Evolutionary conservation across 1,284 basidiomycete genomes (phyloP).

Genomic region (Macrocystidia cucumis): DNA sequence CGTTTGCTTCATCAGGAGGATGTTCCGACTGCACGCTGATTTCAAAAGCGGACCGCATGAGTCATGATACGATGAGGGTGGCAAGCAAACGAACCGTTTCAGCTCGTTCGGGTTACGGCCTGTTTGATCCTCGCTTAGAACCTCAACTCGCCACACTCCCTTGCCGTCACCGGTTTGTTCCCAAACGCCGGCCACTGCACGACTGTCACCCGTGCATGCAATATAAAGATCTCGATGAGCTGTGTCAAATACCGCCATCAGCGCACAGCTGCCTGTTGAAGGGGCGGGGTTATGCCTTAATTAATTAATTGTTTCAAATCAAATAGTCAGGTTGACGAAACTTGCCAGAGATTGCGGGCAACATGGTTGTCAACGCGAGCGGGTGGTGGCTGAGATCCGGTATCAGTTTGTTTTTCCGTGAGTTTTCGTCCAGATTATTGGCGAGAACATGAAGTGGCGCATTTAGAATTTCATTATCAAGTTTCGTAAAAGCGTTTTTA

Average conservation of each 20-base stretch:
- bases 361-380: constrained; percentile 61
- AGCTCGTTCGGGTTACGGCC: constrained; percentile 85
- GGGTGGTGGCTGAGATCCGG: constrained; percentile 70
- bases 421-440: constrained; percentile 41
- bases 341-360: constrained; percentile 71
- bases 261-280: constrained; percentile 72
- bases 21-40: constrained; percentile 85
- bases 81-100: constrained; percentile 55
- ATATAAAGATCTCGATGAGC: constrained; percentile 78
- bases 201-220: constrained; percentile 89
- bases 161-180: constrained; percentile 47
- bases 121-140: constrained; percentile 92
- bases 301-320: too few species aligned
- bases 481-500: constrained; percentile 68
- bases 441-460: constrained; percentile 72
- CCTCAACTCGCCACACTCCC: constrained; percentile 83
- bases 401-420: constrained; percentile 39
- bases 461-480: constrained; percentile 75
- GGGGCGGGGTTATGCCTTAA: too few species aligned
- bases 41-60: neutral
- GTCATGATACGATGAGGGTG: neutral
- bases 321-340: constrained; percentile 5
- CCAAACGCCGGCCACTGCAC: constrained; percentile 95
- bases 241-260: constrained; percentile 82
- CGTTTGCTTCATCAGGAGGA: constrained; percentile 71